Base-by-base conservation (phyloP, 1,284 basidiomycete species). In the Apiotrichum brassicae region DNA sequence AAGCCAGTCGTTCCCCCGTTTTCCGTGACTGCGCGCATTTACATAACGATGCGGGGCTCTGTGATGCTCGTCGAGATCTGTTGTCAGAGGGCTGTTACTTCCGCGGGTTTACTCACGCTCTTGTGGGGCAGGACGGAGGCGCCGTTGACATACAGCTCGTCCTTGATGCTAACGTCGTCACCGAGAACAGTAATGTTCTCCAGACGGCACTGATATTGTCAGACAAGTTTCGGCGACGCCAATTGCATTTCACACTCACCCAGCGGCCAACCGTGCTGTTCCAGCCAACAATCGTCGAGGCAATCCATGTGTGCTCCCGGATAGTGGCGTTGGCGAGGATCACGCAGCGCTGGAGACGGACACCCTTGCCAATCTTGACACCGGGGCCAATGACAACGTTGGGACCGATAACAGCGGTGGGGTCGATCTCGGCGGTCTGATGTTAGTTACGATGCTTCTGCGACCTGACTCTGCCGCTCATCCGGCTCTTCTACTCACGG, bases 81-180 rank as follows among this genome's bases (percentile, higher is more conserved):
- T 8, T 9, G 4, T 4, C 28, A 24, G 22, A 28, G 42, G 51
- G 39, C 54, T 43, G 46, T 18, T 6, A 26, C 14, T 18, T 4
- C 6, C 18, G 3, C 39, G 1, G 40, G 7, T 24, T 16, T 22
- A 72, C 71, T 66, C 47, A 74, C 72, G 58, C 72, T 75, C 73
- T 77, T 78, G 70, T 78, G 76, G 13, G 76, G 76, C 49, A 77
- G 63, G 34, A 77, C 76, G 2, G 72, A 74, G 19, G 76, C 77
- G 35, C 77, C 77, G 60, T 76, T 77, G 56, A 77, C 69, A 55
- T 73, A 75, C 16, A 78, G 61, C 63, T 78, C 77, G 58, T 78
- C 77, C 71, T 78, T 78, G 72, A 78, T 75, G 43, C 71, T 71
- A 33, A 78, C 77, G 49, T 78, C 77, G 60, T 78, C 77, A 34